phyloP scores from a whole-genome alignment of 805 yeast species.

The Zygoascus flipseniorum region DNA sequence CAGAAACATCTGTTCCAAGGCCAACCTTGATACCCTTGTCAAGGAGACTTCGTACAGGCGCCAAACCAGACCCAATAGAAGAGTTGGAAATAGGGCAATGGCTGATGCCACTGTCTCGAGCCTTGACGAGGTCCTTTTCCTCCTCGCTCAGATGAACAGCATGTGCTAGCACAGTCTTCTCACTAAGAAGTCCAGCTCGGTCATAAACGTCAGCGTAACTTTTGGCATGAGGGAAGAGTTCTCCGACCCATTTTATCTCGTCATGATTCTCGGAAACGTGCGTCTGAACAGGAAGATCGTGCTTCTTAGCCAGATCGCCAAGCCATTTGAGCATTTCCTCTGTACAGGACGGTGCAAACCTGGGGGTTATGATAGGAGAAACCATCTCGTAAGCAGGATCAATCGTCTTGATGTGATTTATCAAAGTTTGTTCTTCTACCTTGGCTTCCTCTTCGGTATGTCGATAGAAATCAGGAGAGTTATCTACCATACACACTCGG shows the following conservation, averaged over 20 bases:
- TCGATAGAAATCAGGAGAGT: slow-evolving; percentile 63
- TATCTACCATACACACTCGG: slow-evolving; percentile 86
- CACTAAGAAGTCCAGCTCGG: slow-evolving; percentile 47
- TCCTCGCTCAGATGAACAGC: slow-evolving; percentile 65
- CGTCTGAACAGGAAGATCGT: slow-evolving; percentile 67
- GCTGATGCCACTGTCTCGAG: slow-evolving; percentile 59
- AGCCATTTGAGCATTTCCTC: slow-evolving; percentile 51
- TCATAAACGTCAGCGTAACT: slow-evolving; percentile 75
- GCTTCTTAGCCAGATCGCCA: slow-evolving; percentile 45
- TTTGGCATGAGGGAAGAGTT: slow-evolving; percentile 61
- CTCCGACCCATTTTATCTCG: slow-evolving; percentile 67
- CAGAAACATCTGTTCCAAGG: slow-evolving; percentile 73
- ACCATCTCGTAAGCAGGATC: slow-evolving; percentile 49
- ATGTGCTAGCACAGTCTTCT: slow-evolving; percentile 78
- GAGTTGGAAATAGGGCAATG: slow-evolving; percentile 94
- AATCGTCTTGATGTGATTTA: slow-evolving; percentile 44
- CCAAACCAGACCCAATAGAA: slow-evolving; percentile 83
- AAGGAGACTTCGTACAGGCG: slow-evolving; percentile 64
- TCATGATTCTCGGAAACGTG: slow-evolving; percentile 76
- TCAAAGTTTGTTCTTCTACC: slow-evolving; percentile 44
- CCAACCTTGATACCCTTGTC: slow-evolving; percentile 65
- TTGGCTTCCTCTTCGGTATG: slow-evolving; percentile 49
- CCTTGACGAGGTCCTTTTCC: slow-evolving; percentile 53
- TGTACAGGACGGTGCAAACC: slow-evolving; percentile 88
- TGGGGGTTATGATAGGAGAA: slow-evolving; percentile 77